Evolutionary conservation across 768 basidiomycete species (phyloP).

Genomic region (Cystofilobasidium bisporidii): DNA sequence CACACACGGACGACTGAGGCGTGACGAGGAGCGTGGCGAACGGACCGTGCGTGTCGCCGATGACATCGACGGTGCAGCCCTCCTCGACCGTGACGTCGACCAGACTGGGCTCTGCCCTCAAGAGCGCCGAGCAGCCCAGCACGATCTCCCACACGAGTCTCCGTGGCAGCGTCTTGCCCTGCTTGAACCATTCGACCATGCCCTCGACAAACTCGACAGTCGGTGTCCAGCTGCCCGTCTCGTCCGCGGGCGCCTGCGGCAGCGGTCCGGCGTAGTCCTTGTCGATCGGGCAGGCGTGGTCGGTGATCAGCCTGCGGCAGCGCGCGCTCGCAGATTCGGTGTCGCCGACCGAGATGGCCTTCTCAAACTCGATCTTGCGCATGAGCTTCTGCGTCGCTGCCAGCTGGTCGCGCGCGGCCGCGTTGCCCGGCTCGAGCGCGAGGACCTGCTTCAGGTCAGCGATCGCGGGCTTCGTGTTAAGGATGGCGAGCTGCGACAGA

Average conservation of each 20-base stretch:
- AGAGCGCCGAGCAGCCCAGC: slow-evolving; percentile 66
- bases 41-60: slow-evolving; percentile 88
- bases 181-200: slow-evolving; percentile 89
- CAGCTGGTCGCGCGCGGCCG: slow-evolving; percentile 65
- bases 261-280: slow-evolving; percentile 63
- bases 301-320: slow-evolving; percentile 66
- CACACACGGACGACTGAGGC: not conserved
- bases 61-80: slow-evolving; percentile 77
- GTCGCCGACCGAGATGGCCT: slow-evolving; percentile 88
- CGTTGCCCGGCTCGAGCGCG: slow-evolving; percentile 74
- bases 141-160: slow-evolving; percentile 94
- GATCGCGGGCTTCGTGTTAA: slow-evolving; percentile 77
- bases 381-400: slow-evolving; percentile 80
- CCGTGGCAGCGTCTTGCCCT: slow-evolving; percentile 80
- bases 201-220: slow-evolving; percentile 65
- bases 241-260: slow-evolving; percentile 46
- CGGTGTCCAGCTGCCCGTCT: slow-evolving; percentile 49
- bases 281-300: slow-evolving; percentile 74
- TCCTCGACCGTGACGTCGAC: slow-evolving; percentile 65
- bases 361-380: slow-evolving; percentile 71
- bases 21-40: slow-evolving; percentile 2
- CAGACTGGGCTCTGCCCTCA: slow-evolving; percentile 68
- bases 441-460: slow-evolving; percentile 79
- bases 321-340: slow-evolving; percentile 67
- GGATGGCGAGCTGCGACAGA: slow-evolving; percentile 76